These are phyloP conservation scores for Cladophialophora bantiana DNA, from an alignment of 2,329 filamentous ascomycete species.

Conservation along the genomic window DNA sequence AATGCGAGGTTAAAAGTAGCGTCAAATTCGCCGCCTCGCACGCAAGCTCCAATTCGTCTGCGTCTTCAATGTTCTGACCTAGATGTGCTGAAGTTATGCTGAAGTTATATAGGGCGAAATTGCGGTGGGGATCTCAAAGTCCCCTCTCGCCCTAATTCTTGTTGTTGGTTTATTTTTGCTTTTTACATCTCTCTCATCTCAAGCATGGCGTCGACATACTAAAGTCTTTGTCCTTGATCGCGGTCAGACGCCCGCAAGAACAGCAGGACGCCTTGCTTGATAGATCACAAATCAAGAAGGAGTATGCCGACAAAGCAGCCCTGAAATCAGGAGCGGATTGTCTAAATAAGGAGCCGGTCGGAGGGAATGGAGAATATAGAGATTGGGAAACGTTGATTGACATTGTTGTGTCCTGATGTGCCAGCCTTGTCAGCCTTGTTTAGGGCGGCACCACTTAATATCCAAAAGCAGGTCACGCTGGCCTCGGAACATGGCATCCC, in stretches of 20 bases:
- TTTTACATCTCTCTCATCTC: not conserved
- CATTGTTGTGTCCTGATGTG: too few relatives aligned
- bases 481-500: not conserved
- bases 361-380: not conserved
- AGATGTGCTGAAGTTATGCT: not conserved
- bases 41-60: not conserved
- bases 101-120: not conserved
- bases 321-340: not conserved
- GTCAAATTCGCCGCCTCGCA: not conserved
- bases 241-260: not conserved
- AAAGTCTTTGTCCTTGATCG: not conserved
- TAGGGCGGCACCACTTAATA: not conserved
- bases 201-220: not conserved
- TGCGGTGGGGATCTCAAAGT: not conserved
- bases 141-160: not conserved
- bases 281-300: not conserved
- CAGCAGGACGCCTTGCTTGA: not conserved
- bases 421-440: not conserved
- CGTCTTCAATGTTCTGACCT: not conserved
- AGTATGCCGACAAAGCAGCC: not conserved
- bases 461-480: not conserved
- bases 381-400: too few relatives aligned
- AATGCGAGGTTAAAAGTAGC: not conserved
- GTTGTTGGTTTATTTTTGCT: not conserved
- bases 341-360: not conserved